phyloP scores from a whole-genome alignment of 257 asterid species.

The Jacaranda copaia region DNA sequence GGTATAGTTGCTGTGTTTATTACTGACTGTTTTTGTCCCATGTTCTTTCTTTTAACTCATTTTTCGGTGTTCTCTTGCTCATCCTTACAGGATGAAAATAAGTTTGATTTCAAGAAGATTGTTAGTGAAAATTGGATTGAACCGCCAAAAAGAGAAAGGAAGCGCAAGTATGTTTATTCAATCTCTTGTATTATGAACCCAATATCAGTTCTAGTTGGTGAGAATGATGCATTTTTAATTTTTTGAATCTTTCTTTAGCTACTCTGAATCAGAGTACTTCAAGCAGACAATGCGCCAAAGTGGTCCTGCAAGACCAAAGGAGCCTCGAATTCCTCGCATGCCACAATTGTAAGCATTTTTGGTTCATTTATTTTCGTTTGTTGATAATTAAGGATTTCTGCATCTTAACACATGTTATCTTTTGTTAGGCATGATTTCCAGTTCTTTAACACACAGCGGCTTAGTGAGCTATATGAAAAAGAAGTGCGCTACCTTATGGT shows the following conservation, averaged over 20 bases:
- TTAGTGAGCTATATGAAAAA: constrained; percentile 95
- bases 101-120: constrained; percentile 93
- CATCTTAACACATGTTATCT: constrained; percentile 36
- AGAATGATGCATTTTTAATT: background rate
- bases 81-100: constrained; percentile 75
- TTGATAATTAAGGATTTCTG: constrained; percentile 20
- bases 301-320: constrained; percentile 95
- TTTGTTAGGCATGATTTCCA: constrained; percentile 94
- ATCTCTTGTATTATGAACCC: constrained; percentile 21
- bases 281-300: constrained; percentile 99
- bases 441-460: constrained; percentile 97
- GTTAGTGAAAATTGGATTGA: constrained; percentile 94
- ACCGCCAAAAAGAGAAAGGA: constrained; percentile 93
- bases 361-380: background rate
- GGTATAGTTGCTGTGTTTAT: constrained; percentile 48
- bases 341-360: constrained; percentile 85
- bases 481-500: constrained; percentile 99
- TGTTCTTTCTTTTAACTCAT: constrained; percentile 22
- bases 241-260: constrained; percentile 50
- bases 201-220: constrained; percentile 3
- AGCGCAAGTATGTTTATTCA: constrained; percentile 83
- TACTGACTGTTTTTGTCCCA: constrained; percentile 3
- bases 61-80: constrained; percentile 27
- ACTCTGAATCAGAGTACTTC: constrained; percentile 96
- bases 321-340: constrained; percentile 99